Percentiles rank a stretch among this genome's conserved stretches.
Evolutionary conservation across 495 filamentous ascomycete genomes (phyloP).

Genomic region (Hypoxylon intermedium): DNA sequence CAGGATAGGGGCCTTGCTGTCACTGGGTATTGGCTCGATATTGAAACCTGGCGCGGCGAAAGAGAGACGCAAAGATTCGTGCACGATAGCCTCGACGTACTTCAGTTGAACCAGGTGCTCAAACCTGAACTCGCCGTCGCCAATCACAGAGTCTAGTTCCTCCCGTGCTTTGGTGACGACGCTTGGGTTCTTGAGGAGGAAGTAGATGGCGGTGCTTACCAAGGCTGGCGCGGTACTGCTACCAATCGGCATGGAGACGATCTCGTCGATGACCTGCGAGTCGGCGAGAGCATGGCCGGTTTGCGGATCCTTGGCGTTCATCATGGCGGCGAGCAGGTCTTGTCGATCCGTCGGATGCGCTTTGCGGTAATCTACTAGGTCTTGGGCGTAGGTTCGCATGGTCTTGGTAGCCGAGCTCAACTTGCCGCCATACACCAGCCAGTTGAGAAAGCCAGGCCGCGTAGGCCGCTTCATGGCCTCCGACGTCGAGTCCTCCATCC

Average conservation of each 20-base stretch:
- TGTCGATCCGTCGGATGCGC: conserved; percentile 65
- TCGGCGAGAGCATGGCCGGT: conserved; percentile 66
- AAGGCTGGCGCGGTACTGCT: conserved; percentile 56
- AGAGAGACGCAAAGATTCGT: conserved; percentile 70
- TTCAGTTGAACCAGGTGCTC: conserved; percentile 65
- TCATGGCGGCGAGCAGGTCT: conserved; percentile 72
- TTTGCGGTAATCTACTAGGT: conserved; percentile 65
- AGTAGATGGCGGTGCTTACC: conserved; percentile 62
- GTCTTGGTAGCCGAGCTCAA: conserved; percentile 61
- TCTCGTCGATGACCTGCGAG: conserved; percentile 70
- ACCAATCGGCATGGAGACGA: conserved; percentile 65
- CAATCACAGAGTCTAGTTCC: conserved; percentile 70
- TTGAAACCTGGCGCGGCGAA: conserved; percentile 74
- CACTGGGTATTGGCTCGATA: conserved; percentile 61
- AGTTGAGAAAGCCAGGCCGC: conserved; percentile 63
- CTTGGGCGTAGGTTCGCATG: conserved; percentile 60
- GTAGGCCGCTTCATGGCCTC: conserved; percentile 63
- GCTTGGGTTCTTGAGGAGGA: conserved; percentile 66
- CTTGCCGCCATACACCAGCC: conserved; percentile 61
- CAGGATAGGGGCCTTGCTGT: conserved; percentile 52
- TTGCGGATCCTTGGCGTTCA: conserved; percentile 69
- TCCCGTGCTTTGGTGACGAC: conserved; percentile 66
- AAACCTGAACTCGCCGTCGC: conserved; percentile 56
- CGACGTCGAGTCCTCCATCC: conserved; percentile 68
- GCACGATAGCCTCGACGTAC: conserved; percentile 69